Evolutionary conservation across 176 grass and related monocot genomes (phyloP), one percentile per base, ranked within the genome.

Genomic region (Aechmea fasciata): DNA sequence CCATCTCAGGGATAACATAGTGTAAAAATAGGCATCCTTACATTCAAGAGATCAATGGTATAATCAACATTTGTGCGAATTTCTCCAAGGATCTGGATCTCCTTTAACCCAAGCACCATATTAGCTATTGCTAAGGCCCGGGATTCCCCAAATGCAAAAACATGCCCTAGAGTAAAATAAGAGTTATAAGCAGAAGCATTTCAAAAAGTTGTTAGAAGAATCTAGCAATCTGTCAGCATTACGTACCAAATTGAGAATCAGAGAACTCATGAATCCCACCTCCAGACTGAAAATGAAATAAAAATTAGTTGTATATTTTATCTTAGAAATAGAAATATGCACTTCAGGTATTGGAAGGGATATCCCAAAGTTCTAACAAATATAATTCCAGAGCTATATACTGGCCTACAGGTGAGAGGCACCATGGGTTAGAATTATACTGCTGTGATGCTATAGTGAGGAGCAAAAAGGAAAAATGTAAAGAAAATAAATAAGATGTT

Each of bases 231-330:
- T 51, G 7, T 48, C 25, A 59, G 79, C 6, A 59, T 20, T 52
- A 49, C 77, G 78, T 93, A 99, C 94, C 94, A 77, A 99, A 99
- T 75, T 99, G 89, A 52, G 94, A 99, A 75, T 99, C 90, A 52
- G 94, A 99, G 75, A 90, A 99, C 86, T 99, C 90, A 63, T 99
- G 94, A 82, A 99, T 99, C 64, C 89, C 94, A 83, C 94, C 94
- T 84, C 94, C 94, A 26, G 90, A 99, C 94, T 99, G 82, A 77
- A 82, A 71, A 69, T 59, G 11, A 82, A 67, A 78, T 77, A 41
- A 73, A 17, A 25, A 52, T 51, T 15, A 64, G 25, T 48, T 61
- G 20, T 18, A 41, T 41, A 41, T 41, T 7, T 4, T 41, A 41
- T 41, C 33, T 41, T 41, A 41, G 33, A 41, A 18, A 73, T 57